Conservation (phyloP, 768 basidiomycete species). For the Calocybe gangraenosa region DNA sequence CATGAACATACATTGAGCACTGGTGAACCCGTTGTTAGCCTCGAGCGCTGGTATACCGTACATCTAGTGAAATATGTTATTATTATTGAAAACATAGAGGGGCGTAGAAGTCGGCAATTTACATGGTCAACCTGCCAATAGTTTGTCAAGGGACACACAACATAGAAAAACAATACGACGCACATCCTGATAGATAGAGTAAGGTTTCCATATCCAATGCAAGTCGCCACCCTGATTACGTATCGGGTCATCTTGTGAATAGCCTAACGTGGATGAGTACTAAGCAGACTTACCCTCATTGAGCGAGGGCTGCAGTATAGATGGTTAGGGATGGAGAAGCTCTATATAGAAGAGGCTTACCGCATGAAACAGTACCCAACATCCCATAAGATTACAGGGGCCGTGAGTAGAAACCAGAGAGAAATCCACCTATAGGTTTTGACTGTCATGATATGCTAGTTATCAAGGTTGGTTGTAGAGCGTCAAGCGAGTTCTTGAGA, state of each 20-base stretch:
- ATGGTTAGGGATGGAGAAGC: not conserved
- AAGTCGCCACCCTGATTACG: conserved; percentile 67
- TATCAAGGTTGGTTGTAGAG: conserved; percentile 7
- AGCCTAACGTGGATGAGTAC: too few species aligned
- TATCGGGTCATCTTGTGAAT: not conserved
- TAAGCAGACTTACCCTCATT: conserved; percentile 49
- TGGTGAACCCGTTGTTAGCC: conserved; percentile 73
- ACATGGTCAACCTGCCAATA: conserved; percentile 30
- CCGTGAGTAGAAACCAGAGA: conserved; percentile 64
- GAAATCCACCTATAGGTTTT: conserved; percentile 57
- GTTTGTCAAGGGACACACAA: conserved; percentile 16
- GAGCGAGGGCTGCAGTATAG: conserved; percentile 62
- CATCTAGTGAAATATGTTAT: conserved; percentile 35
- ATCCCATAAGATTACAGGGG: conserved; percentile 74
- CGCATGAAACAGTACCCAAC: conserved; percentile 77
- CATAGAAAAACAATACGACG: conserved; percentile 21
- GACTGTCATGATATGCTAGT: conserved; percentile 34
- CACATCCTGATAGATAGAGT: conserved; percentile 72
- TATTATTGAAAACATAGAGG: not conserved
- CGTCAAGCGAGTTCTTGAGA: too few species aligned
- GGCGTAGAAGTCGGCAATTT: conserved; percentile 10
- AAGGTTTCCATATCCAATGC: conserved; percentile 90
- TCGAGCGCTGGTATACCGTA: conserved; percentile 71
- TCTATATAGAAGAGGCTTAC: conserved; percentile 32
- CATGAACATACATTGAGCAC: conserved; percentile 69